Evolutionary conservation across 2,329 filamentous ascomycete genomes (phyloP).

Genomic region (Calonectria leucothoes): DNA sequence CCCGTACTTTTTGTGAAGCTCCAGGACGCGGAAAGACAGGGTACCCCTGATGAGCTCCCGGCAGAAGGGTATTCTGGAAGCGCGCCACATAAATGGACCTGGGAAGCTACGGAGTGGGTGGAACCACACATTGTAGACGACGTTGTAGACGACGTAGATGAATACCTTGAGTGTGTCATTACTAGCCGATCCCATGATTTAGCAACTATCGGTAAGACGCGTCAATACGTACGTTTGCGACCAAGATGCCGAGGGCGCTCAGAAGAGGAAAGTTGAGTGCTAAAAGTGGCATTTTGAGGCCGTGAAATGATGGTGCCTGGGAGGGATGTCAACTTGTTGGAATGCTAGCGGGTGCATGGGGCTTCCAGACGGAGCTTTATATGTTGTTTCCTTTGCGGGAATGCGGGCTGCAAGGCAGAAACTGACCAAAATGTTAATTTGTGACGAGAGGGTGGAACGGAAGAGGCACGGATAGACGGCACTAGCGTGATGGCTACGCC

Average conservation of each 20-base stretch:
- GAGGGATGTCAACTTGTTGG: neutral
- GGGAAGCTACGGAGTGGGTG: constrained; percentile 4
- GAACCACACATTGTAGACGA: constrained; percentile 5
- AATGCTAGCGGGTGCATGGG: too few relatives aligned
- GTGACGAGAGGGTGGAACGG: neutral
- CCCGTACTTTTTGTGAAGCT: neutral
- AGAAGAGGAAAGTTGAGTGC: neutral
- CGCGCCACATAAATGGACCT: neutral
- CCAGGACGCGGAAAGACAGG: neutral
- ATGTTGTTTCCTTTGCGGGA: neutral
- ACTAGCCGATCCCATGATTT: neutral
- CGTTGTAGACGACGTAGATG: neutral
- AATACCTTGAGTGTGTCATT: neutral
- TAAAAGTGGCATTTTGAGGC: neutral
- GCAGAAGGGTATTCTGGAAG: neutral
- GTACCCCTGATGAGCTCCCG: neutral
- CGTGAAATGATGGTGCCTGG: neutral
- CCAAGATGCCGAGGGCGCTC: neutral
- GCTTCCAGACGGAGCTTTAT: neutral
- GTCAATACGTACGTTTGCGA: neutral
- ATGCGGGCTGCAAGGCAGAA: neutral
- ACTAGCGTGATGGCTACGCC: neutral
- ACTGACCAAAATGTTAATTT: neutral
- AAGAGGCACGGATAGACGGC: neutral
- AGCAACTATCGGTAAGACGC: too few relatives aligned